A percentile compares a stretch with the other conserved stretches of the same genome.
phyloP scores from a whole-genome alignment of 176 grass and related monocot genomes.

The Chrysopogon serrulatus region DNA sequence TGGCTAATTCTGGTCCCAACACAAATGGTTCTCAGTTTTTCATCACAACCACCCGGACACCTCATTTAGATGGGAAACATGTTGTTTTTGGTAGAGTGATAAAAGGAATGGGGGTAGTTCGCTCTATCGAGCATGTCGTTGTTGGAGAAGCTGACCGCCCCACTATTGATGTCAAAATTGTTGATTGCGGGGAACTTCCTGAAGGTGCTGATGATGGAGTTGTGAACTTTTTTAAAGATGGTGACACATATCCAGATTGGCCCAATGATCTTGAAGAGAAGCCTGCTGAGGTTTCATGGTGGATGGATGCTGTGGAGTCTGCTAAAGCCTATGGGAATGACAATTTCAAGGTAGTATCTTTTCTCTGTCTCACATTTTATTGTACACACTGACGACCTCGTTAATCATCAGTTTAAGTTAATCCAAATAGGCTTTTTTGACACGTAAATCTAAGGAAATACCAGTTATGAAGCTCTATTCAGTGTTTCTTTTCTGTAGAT shows the following conservation, averaged over 20 bases:
- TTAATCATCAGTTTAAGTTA: background rate
- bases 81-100: slow-evolving; percentile 95
- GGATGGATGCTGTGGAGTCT: slow-evolving; percentile 87
- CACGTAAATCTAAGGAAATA: background rate
- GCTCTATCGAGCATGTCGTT: slow-evolving; percentile 69
- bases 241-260: slow-evolving; percentile 88
- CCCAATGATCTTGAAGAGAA: slow-evolving; percentile 92
- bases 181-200: slow-evolving; percentile 78
- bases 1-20: slow-evolving; percentile 84
- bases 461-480: background rate
- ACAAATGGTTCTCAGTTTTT: slow-evolving; percentile 99
- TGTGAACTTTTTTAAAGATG: slow-evolving; percentile 89
- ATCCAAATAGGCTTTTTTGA: background rate
- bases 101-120: slow-evolving; percentile 94
- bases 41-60: slow-evolving; percentile 88
- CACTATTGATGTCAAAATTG: slow-evolving; percentile 65
- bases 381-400: background rate
- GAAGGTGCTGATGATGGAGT: slow-evolving; percentile 84
- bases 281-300: slow-evolving; percentile 84
- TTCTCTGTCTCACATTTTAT: background rate
- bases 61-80: slow-evolving; percentile 96
- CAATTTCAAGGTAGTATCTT: slow-evolving; percentile 79
- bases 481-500: background rate
- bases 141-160: slow-evolving; percentile 66
- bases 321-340: slow-evolving; percentile 88